phyloP scores from a whole-genome alignment of 2,329 filamentous ascomycete species.

The Orbilia oligospora region DNA sequence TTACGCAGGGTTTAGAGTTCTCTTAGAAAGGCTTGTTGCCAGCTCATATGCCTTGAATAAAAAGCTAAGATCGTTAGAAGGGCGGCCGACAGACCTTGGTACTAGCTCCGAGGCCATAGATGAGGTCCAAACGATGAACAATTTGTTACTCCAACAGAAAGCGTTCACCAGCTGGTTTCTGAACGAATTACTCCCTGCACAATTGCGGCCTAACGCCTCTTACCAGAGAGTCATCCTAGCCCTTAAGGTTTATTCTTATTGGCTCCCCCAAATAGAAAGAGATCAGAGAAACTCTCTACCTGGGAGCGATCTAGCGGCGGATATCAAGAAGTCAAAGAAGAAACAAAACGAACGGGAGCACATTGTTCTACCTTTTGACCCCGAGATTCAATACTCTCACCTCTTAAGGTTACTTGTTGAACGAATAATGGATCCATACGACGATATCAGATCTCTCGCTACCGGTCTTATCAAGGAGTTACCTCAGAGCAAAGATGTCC shows the following conservation, averaged over 20 bases:
- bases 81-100: constrained; percentile 3
- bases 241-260: constrained; percentile 77
- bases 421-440: constrained; percentile 88
- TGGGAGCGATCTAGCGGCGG: constrained; percentile 32
- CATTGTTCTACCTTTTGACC: constrained; percentile 53
- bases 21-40: constrained; percentile 77
- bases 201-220: constrained; percentile 84
- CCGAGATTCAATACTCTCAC: constrained; percentile 37
- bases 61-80: constrained; percentile 28
- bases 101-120: neutral
- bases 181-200: constrained; percentile 75
- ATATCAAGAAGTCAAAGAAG: constrained; percentile 48
- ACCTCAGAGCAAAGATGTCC: constrained; percentile 65
- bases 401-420: constrained; percentile 79
- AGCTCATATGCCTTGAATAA: constrained; percentile 56
- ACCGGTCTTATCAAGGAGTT: constrained; percentile 72
- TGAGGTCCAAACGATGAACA: neutral
- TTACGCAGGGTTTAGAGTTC: constrained; percentile 79
- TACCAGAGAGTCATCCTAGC: constrained; percentile 91
- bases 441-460: constrained; percentile 82
- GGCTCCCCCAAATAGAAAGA: constrained; percentile 51
- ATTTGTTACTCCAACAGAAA: constrained; percentile 37
- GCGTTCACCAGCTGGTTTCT: constrained; percentile 82
- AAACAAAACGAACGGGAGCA: constrained; percentile 52
- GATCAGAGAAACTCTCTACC: constrained; percentile 15